Evolutionary conservation across 164 flowering plant genomes (phyloP).

Genomic region (Chimonanthus salicifolius): DNA sequence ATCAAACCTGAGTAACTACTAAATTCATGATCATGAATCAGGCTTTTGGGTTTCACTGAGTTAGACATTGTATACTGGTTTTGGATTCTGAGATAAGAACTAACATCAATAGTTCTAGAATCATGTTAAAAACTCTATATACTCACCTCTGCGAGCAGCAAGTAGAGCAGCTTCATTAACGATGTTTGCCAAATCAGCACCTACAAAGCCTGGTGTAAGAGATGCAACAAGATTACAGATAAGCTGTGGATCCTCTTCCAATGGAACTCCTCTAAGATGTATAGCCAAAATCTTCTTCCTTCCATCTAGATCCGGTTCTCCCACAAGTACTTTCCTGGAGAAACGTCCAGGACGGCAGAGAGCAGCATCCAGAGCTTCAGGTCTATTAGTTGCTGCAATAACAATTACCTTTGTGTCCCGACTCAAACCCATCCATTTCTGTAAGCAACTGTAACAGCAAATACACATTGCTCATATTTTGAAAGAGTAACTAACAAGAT

Average conservation of each 20-base stretch:
- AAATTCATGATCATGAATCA: too few relatives aligned
- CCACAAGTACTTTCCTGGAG: conserved; percentile 89
- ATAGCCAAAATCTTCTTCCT: conserved; percentile 82
- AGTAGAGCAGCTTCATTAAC: conserved; percentile 94
- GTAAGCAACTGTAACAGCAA: conserved; percentile 68
- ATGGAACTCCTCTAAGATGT: conserved; percentile 82
- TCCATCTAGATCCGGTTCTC: conserved; percentile 91
- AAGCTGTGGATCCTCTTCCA: conserved; percentile 66
- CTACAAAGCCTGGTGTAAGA: conserved; percentile 84
- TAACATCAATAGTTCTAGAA: neutral
- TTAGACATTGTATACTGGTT: too few relatives aligned
- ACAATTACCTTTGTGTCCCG: conserved; percentile 87
- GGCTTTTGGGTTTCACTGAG: too few relatives aligned
- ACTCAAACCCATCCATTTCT: conserved; percentile 98
- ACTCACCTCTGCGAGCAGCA: conserved; percentile 94
- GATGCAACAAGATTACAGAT: conserved; percentile 82
- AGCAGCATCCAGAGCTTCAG: conserved; percentile 94
- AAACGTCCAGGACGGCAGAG: conserved; percentile 97
- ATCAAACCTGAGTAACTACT: too few relatives aligned
- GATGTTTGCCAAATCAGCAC: conserved; percentile 98
- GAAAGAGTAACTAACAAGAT: neutral
- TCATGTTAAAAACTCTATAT: neutral
- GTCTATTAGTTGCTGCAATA: conserved; percentile 91
- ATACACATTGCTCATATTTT: conserved; percentile 5
- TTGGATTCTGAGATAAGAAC: too few relatives aligned